Base-by-base conservation (phyloP, 2,329 filamentous ascomycete genomes). In the Colletotrichum sp. region DNA sequence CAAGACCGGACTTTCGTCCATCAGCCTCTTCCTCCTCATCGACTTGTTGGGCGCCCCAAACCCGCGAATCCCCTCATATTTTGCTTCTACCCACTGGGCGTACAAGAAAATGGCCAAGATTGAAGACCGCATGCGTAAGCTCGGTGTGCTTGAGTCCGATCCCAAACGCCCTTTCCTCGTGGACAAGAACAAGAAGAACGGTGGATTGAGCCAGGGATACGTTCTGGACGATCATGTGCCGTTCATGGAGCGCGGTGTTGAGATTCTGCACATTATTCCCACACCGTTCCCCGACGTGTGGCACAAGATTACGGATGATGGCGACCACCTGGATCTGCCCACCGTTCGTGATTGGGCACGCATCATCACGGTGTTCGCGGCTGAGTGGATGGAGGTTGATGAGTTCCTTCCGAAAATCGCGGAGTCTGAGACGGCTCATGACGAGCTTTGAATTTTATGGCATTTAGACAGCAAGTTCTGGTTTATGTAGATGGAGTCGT, bases 221-320 rank as follows among this genome's bases (percentile, higher is more conserved):
- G 91, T 98, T 12, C 89, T 93, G 78, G 97, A 99, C 82, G 97
- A 99, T 81, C 97, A 99, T 83, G 84, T 98, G 7, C 97, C 97
- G 1, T 99, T 99, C 81, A 92, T 99, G 89, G 87, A 87, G 44
- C 91, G 95, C 44, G 97, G 97, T 2, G 96, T 99, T 0, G 94
- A 98, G 32, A 90, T 99, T 18, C 84, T 99, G 74, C 97, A 99
- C 85, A 85, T 99, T 30, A 99, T 99, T 73, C 95, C 96, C 0
- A 89, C 88, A 6, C 94, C 94, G 0, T 99, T 99, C 82, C 96
- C 96, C 1, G 62, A 79, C 0, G 94, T 98, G 2, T 99, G 97
- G 97, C 97, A 99, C 86, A 94, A 89, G 2, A 92, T 96, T 80
- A 87, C 93, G 0, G 97, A 99, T 82, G 94, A 98, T 80, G 96